Conservation (phyloP, 352 stramenopile species). For the Phytophthora hibernalis region DNA sequence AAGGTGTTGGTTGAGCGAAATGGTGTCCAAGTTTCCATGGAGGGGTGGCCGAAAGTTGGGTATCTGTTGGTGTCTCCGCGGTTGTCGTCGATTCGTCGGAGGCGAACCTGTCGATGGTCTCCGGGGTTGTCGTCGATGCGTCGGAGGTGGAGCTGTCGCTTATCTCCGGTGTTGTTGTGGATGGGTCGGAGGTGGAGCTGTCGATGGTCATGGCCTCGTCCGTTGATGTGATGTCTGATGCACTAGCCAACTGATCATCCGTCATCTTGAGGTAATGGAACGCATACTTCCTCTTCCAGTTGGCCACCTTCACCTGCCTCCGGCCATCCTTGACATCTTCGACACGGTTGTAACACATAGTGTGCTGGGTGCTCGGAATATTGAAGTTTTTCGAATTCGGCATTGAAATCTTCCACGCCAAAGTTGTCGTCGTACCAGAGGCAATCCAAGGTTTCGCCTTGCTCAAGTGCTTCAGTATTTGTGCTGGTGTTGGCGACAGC, state of each 20-base stretch:
- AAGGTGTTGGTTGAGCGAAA: background rate
- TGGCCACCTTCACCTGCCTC: constrained; percentile 17
- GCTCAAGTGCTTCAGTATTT: constrained; percentile 42
- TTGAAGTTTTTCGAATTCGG: constrained; percentile 46
- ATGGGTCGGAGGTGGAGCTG: background rate
- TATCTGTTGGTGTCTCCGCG: background rate
- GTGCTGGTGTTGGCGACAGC: constrained; percentile 21
- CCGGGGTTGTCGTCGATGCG: constrained; percentile 7
- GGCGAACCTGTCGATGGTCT: no score
- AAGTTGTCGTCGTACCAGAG: constrained; percentile 55
- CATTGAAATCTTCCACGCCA: constrained; percentile 52
- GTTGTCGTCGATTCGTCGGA: no score
- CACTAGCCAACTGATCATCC: constrained; percentile 27
- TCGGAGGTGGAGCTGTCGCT: background rate
- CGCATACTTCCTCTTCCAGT: constrained; percentile 27
- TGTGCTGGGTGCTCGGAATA: constrained; percentile 35
- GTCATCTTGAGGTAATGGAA: constrained; percentile 42
- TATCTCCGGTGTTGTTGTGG: no score
- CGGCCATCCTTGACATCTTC: constrained; percentile 29
- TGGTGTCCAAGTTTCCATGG: background rate
- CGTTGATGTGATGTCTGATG: constrained; percentile 30
- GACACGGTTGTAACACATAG: constrained; percentile 47
- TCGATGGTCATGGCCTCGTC: constrained; percentile 24
- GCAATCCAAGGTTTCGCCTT: constrained; percentile 63
- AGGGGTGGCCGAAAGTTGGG: background rate